phyloP scores from a whole-genome alignment of 352 stramenopile species.

The Albugo candida region DNA sequence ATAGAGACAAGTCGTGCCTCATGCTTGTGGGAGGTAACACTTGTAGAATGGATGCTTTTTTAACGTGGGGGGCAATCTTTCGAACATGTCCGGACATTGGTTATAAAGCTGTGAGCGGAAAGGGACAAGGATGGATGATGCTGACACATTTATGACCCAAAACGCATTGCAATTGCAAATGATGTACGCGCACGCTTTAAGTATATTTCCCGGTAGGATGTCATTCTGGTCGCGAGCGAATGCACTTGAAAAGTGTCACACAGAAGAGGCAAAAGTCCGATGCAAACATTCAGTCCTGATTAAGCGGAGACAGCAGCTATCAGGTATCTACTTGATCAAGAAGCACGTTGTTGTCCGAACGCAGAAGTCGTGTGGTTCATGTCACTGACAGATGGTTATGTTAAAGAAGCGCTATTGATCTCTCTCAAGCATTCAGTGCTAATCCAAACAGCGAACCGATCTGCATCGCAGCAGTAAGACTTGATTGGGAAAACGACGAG shows the following conservation, averaged over 20 bases:
- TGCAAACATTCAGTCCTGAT: constrained; percentile 16
- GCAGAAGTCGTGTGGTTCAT: constrained; percentile 97
- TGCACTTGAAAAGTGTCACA: constrained; percentile 87
- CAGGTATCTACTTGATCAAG: constrained; percentile 80
- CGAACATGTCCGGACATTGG: constrained; percentile 85
- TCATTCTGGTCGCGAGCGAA: constrained; percentile 91
- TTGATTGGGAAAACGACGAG: constrained; percentile 98
- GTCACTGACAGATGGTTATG: constrained; percentile 85
- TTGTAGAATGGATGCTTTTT: constrained; percentile 64
- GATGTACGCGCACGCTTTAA: constrained; percentile 88
- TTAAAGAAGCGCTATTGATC: constrained; percentile 85
- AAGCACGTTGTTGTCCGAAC: constrained; percentile 83
- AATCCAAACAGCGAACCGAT: constrained; percentile 93
- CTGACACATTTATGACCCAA: constrained; percentile 75
- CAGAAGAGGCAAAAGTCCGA: too few species aligned
- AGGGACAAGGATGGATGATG: constrained; percentile 95
- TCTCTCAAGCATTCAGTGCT: constrained; percentile 89
- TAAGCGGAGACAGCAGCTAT: constrained; percentile 64
- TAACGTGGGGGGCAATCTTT: constrained; percentile 92
- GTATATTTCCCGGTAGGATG: constrained; percentile 82
- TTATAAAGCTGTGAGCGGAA: constrained; percentile 91
- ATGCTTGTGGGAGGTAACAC: constrained; percentile 94
- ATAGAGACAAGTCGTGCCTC: constrained; percentile 87
- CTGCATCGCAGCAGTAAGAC: constrained; percentile 94
- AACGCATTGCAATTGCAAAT: constrained; percentile 83